Evolutionary conservation across 345 rosid genomes (phyloP).

Genomic region (Psidium guajava): DNA sequence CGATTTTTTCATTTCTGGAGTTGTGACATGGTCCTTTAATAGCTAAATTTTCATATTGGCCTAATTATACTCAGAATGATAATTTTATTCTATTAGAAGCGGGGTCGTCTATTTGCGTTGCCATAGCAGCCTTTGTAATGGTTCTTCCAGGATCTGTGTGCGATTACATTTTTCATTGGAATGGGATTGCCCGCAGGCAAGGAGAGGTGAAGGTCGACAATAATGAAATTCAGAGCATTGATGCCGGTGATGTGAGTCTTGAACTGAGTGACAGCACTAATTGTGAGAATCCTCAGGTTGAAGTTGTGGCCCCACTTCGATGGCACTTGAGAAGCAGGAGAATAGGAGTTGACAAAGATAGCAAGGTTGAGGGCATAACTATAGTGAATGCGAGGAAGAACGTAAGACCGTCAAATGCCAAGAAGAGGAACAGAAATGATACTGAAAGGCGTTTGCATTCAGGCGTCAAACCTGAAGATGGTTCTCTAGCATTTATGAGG

Average conservation of each 20-base stretch:
- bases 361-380: background rate
- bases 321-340: conserved; percentile 13
- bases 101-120: too few species aligned
- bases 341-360: background rate
- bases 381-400: background rate
- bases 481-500: background rate
- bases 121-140: too few species aligned
- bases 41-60: too few species aligned
- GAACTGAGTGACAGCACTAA: background rate
- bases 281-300: background rate
- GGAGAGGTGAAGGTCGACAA: background rate
- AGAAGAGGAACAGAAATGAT: background rate
- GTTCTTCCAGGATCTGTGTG: too few species aligned
- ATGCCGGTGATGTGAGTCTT: background rate
- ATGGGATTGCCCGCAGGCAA: too few species aligned
- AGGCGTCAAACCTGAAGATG: background rate
- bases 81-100: too few species aligned
- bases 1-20: too few species aligned
- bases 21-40: too few species aligned
- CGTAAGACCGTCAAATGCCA: background rate
- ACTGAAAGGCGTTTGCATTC: background rate
- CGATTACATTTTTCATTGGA: too few species aligned
- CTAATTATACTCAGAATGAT: too few species aligned
- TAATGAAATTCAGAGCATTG: background rate
- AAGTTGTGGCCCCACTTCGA: background rate